Evolutionary conservation across 1,284 basidiomycete species (phyloP).

Genomic region (Ceratobasidium papillatum): DNA sequence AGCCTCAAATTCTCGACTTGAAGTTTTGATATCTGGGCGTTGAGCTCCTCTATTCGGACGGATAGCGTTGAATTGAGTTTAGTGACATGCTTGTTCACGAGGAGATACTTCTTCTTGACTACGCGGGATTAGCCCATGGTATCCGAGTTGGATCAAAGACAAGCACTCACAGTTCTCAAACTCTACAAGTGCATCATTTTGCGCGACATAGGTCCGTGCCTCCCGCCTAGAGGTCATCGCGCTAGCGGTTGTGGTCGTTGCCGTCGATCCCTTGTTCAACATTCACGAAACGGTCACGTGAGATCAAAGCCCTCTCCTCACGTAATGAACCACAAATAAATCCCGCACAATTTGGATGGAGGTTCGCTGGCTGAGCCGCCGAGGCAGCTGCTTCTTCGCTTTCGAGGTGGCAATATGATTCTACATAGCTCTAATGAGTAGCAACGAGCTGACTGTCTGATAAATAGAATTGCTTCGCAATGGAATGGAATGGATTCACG

Average conservation of each 20-base stretch:
- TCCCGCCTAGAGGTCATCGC: conserved; percentile 62
- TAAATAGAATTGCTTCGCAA: too few species aligned
- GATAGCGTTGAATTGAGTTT: conserved; percentile 87
- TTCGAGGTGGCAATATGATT: too few species aligned
- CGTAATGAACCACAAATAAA: conserved; percentile 22
- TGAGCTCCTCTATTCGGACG: conserved; percentile 81
- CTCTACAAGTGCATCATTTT: conserved; percentile 80
- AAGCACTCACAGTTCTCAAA: conserved; percentile 79
- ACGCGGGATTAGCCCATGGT: conserved; percentile 41
- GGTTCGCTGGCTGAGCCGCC: too few species aligned
- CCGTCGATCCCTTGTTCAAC: conserved; percentile 21
- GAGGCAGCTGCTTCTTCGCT: too few species aligned
- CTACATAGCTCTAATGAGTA: too few species aligned
- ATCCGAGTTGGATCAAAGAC: conserved; percentile 12
- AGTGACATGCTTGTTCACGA: conserved; percentile 88
- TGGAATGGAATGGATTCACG: too few species aligned
- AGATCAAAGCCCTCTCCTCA: not conserved
- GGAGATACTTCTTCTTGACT: conserved; percentile 91
- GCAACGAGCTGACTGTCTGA: too few species aligned
- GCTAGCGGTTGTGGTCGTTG: not conserved
- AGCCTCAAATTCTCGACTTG: conserved; percentile 82
- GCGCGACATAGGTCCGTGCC: conserved; percentile 73
- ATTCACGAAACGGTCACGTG: conserved; percentile 36
- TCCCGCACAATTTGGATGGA: not conserved
- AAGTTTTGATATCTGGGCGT: conserved; percentile 77